Evolutionary conservation across 805 yeast species (phyloP).

Genomic region (Clavispora asparagi): DNA sequence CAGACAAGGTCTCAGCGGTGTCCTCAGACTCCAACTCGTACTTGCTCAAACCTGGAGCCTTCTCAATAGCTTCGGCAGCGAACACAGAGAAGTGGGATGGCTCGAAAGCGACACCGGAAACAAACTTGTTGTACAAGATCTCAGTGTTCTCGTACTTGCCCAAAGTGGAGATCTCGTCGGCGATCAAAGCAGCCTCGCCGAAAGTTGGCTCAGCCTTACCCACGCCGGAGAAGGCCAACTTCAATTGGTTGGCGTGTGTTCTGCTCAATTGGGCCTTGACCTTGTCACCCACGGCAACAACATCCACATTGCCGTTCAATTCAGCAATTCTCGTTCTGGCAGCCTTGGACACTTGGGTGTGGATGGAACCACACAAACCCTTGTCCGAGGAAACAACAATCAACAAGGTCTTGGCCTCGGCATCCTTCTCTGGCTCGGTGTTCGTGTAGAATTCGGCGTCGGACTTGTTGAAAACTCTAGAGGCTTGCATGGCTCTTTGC

Average conservation of each 20-base stretch:
- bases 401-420: constrained; percentile 63
- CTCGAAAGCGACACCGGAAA: constrained; percentile 85
- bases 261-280: constrained; percentile 83
- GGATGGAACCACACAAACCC: constrained; percentile 98
- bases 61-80: constrained; percentile 66
- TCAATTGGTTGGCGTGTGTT: constrained; percentile 65
- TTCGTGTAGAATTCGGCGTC: constrained; percentile 74
- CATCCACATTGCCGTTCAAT: constrained; percentile 60
- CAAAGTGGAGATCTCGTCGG: constrained; percentile 72
- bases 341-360: constrained; percentile 88
- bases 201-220: constrained; percentile 98
- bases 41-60: constrained; percentile 79
- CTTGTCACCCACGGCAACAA: constrained; percentile 93
- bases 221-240: constrained; percentile 78
- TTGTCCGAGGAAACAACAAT: constrained; percentile 85
- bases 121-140: constrained; percentile 82
- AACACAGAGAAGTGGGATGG: constrained; percentile 66
- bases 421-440: constrained; percentile 68
- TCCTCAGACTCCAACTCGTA: constrained; percentile 69
- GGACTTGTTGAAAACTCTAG: constrained; percentile 78
- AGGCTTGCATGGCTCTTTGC: constrained; percentile 85
- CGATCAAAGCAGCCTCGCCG: constrained; percentile 80
- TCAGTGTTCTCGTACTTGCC: constrained; percentile 74
- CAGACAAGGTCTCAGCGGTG: constrained; percentile 69
- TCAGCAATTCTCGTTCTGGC: constrained; percentile 65